Base-by-base conservation (phyloP, 1,139 yeast genomes). In the Yarrowia galli region DNA sequence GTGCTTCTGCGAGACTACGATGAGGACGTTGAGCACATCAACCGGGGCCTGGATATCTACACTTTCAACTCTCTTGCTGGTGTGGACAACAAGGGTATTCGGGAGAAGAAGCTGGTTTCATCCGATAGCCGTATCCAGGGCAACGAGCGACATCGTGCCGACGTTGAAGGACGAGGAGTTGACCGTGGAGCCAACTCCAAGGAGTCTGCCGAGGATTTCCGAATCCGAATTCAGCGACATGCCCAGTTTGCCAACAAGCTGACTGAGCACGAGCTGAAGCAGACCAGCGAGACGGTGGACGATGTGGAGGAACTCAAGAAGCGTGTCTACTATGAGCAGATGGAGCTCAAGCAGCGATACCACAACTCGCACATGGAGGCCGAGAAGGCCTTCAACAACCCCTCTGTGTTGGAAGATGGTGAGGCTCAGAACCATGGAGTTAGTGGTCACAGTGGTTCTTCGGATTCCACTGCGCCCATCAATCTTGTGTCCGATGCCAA, bases 1-100 rank as follows among this genome's bases (percentile, higher is more conserved):
- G 45, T n/a, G 12, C 45, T 46, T 3, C 45, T 38, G 43, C 56
- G 46, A 12, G 54, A 46, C 36, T 45, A 46, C 23, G 66, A 61
- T 16, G 66, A 61, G 28, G 54, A 61, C 38, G 46, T 46, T 18
- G 66, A 61, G 16, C 51, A 53, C 12, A 35, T 38, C 45, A 46
- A 56, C 32, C 60, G 43, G 7, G 48, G 49, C 13, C 67, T 88
- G 35, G 73, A 73, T 36, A 53, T 40, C 46, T 82, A 88, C 68
- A 88, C 96, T 0, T 93, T 93, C 78, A 93, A 92, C 76, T 88
- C 91, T 74, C 83, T 96, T 73, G 95, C 97, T 0, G 97, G 98
- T 35, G 90, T 86, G 70, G 97, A 92, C 40, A 93, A 93, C 74
- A 80, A 81, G 67, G 98, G 98, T 67, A 85, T 93, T 42, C 82